A percentile compares a stretch with the other conserved stretches of the same genome.
Conservation (phyloP, 2,329 filamentous ascomycete species). For the Beauveria scarabaeidicola region DNA sequence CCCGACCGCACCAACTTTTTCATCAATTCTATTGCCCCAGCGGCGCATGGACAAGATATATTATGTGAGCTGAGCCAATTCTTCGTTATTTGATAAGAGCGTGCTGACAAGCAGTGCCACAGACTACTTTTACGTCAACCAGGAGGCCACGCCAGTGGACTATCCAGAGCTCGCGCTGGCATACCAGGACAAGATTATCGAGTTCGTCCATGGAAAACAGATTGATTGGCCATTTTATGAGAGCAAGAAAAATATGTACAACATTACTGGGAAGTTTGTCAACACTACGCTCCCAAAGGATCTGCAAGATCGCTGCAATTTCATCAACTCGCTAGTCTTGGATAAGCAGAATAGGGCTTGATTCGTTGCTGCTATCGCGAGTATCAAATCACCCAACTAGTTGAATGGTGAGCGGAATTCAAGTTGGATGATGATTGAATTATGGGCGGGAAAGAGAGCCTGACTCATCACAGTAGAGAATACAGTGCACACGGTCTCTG, state of each 20-base stretch:
- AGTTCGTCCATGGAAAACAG: conserved; percentile 13
- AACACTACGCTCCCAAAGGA: background rate
- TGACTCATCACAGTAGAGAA: background rate
- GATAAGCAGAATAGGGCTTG: conserved; percentile 12
- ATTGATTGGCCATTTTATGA: conserved; percentile 13
- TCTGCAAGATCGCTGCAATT: conserved; percentile 11
- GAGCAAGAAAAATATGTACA: conserved; percentile 6
- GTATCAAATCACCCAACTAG: background rate
- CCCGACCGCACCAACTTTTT: conserved; percentile 8
- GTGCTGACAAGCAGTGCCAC: background rate
- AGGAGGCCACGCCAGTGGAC: conserved; percentile 9
- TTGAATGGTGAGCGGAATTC: background rate
- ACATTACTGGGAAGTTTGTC: conserved; percentile 11
- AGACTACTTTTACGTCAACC: conserved; percentile 13
- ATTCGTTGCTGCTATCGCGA: background rate
- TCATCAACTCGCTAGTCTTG: conserved; percentile 9
- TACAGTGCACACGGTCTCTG: background rate
- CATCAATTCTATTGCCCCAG: conserved; percentile 13
- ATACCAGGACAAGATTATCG: conserved; percentile 13
- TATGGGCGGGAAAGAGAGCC: background rate
- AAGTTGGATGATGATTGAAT: background rate
- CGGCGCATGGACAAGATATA: conserved; percentile 13
- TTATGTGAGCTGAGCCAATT: conserved; percentile 13
- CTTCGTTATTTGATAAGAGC: background rate
- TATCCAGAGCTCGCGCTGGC: conserved; percentile 8